Evolutionary conservation across 2,329 filamentous ascomycete genomes (phyloP).

Genomic region (Chrysosporium keratinophilum): DNA sequence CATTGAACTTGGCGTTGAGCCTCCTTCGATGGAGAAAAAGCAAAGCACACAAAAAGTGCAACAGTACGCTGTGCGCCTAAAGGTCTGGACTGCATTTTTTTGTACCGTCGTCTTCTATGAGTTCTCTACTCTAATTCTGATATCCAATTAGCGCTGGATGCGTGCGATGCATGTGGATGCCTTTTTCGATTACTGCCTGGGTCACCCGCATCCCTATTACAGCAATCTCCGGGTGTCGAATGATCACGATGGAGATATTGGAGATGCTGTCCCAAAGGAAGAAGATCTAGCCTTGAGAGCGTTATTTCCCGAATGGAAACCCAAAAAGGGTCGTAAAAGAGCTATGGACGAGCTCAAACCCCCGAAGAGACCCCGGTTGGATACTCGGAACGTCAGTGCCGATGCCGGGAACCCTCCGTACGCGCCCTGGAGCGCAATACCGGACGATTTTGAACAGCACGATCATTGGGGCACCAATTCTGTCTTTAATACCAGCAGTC

Average conservation of each 20-base stretch:
- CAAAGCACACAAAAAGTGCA: slow-evolving; percentile 90
- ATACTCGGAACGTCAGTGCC: slow-evolving; percentile 30
- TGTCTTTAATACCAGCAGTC: slow-evolving; percentile 31
- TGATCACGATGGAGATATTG: slow-evolving; percentile 53
- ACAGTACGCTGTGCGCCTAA: slow-evolving; percentile 84
- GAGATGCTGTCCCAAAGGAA: slow-evolving; percentile 74
- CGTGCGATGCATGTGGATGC: slow-evolving; percentile 90
- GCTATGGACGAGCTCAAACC: slow-evolving; percentile 46
- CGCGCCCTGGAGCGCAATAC: slow-evolving; percentile 44
- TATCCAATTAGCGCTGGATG: slow-evolving; percentile 66
- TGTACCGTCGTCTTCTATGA: slow-evolving; percentile 11
- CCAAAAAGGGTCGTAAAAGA: slow-evolving; percentile 52
- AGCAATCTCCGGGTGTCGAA: slow-evolving; percentile 58
- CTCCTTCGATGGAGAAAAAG: slow-evolving; percentile 67
- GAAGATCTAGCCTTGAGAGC: slow-evolving; percentile 83
- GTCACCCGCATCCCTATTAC: slow-evolving; percentile 70
- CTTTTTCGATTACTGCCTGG: slow-evolving; percentile 82
- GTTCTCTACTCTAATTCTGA: slow-evolving; percentile 6
- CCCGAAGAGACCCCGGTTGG: slow-evolving; percentile 53
- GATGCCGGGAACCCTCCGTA: not conserved
- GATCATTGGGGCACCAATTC: slow-evolving; percentile 32
- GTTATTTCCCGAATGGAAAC: slow-evolving; percentile 63
- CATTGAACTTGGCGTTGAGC: slow-evolving; percentile 76
- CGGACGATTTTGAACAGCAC: slow-evolving; percentile 42
- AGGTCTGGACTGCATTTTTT: slow-evolving; percentile 46